These are phyloP conservation scores for Eremochloa ophiuroides DNA, from an alignment of 176 grass and related monocot species.

Conservation along the genomic window DNA sequence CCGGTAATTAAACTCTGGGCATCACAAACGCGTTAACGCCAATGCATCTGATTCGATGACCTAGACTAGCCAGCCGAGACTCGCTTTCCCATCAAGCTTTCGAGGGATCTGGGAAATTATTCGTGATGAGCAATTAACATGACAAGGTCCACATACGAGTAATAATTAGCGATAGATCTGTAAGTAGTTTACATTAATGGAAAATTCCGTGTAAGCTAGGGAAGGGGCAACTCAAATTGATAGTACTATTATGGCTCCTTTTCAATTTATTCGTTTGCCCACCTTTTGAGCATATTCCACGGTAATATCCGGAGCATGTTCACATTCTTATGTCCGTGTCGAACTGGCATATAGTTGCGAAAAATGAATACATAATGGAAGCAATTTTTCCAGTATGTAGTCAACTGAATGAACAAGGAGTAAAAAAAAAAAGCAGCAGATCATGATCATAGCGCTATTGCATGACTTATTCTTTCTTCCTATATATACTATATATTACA, in stretches of 20 bases:
- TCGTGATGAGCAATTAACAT: not conserved
- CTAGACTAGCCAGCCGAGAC: not conserved
- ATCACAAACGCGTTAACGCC: not conserved
- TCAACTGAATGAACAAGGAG: not conserved
- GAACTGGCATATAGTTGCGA: not conserved
- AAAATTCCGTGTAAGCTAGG: not conserved
- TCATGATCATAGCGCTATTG: not conserved
- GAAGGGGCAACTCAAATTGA: not conserved
- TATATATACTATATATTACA: no score
- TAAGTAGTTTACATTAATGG: not conserved
- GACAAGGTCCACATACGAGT: not conserved
- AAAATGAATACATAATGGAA: not conserved
- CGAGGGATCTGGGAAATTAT: no score
- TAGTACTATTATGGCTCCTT: not conserved
- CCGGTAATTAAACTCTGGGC: not conserved
- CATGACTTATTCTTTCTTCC: not conserved
- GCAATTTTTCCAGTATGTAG: not conserved
- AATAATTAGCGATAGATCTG: not conserved
- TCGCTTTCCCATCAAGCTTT: not conserved
- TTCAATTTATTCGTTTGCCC: conserved; percentile 8
- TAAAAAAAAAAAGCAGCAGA: not conserved
- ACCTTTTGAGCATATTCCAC: conserved; percentile 20
- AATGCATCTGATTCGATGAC: not conserved
- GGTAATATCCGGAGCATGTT: conserved; percentile 9
- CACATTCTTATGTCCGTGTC: not conserved